These are phyloP conservation scores for Nymphaea colorata DNA, from an alignment of 164 flowering plant genomes.

Conservation along the genomic window DNA sequence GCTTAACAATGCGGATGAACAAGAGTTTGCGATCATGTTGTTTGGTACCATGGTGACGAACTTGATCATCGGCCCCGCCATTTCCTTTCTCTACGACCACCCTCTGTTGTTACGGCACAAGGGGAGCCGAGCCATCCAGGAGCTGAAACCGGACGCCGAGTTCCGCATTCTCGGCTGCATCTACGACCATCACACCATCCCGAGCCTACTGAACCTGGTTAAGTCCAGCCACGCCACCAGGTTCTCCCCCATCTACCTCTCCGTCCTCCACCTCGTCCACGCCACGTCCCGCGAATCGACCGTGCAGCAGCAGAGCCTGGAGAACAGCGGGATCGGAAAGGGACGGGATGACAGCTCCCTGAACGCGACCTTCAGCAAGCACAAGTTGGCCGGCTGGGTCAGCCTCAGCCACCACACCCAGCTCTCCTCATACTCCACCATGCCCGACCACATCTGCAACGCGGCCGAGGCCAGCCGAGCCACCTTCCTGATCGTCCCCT, in stretches of 20 bases:
- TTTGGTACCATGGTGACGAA: conserved; percentile 18
- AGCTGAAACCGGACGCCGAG: conserved; percentile 24
- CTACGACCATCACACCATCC: conserved; percentile 28
- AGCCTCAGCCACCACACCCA: conserved; percentile 14
- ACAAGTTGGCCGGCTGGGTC: conserved; percentile 1
- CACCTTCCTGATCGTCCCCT: conserved; percentile 24
- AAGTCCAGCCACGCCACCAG: conserved; percentile 33
- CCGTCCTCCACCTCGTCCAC: conserved; percentile 38
- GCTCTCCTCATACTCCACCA: conserved; percentile 13
- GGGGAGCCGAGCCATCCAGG: conserved; percentile 54
- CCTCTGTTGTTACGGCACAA: conserved; percentile 33
- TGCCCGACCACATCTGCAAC: conserved; percentile 25
- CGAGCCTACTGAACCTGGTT: conserved; percentile 33
- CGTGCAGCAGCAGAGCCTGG: no score
- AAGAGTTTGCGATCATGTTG: conserved; percentile 35
- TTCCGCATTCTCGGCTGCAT: conserved; percentile 36
- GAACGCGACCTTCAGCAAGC: conserved; percentile 3
- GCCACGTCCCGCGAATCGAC: conserved; percentile 24
- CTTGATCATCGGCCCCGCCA: conserved; percentile 32
- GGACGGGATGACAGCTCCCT: no score
- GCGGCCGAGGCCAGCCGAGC: conserved; percentile 12
- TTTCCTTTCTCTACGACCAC: conserved; percentile 45
- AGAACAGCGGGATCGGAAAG: no score
- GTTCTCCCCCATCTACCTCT: conserved; percentile 26
- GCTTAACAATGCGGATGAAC: conserved; percentile 15